Evolutionary conservation across 2,329 filamentous ascomycete species (phyloP).

Genomic region (Camillea tinctor): DNA sequence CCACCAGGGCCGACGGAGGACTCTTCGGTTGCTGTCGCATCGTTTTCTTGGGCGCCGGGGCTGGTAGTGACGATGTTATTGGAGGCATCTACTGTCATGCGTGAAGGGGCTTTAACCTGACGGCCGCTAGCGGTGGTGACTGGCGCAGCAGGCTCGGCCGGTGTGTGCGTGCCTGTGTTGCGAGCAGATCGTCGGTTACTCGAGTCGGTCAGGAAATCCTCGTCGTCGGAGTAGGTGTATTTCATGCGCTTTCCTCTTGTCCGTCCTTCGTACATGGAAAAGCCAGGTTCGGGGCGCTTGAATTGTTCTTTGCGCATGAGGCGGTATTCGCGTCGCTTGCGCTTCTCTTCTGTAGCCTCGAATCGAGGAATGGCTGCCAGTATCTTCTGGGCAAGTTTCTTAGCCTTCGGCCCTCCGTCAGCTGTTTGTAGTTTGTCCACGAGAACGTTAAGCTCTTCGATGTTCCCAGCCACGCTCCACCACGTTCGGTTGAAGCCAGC

Average conservation of each 20-base stretch:
- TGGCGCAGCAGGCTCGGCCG: slow-evolving; percentile 62
- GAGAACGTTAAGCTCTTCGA: slow-evolving; percentile 77
- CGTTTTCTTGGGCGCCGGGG: slow-evolving; percentile 29
- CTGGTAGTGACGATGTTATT: slow-evolving; percentile 47
- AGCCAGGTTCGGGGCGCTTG: slow-evolving; percentile 80
- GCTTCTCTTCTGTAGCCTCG: slow-evolving; percentile 94
- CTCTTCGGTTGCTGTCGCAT: slow-evolving; percentile 36
- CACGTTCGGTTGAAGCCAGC: slow-evolving; percentile 74
- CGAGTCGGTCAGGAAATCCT: slow-evolving; percentile 67
- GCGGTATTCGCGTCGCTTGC: slow-evolving; percentile 88
- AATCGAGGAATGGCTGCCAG: slow-evolving; percentile 79
- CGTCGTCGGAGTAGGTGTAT: slow-evolving; percentile 93
- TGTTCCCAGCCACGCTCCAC: slow-evolving; percentile 89
- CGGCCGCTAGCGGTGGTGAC: slow-evolving; percentile 82
- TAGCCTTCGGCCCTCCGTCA: slow-evolving; percentile 80
- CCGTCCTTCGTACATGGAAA: slow-evolving; percentile 92
- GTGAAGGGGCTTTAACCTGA: slow-evolving; percentile 69
- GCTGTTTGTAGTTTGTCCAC: slow-evolving; percentile 72
- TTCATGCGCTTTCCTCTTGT: slow-evolving; percentile 95
- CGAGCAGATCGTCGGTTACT: slow-evolving; percentile 67
- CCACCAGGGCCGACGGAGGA: slow-evolving; percentile 44
- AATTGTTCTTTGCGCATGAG: slow-evolving; percentile 84
- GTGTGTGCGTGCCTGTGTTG: slow-evolving; percentile 71
- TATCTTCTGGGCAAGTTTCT: slow-evolving; percentile 75
- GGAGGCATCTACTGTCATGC: slow-evolving; percentile 61